Conservation (phyloP, 371 early-diverging fungal genomes). For the Funneliformis caledonium region DNA sequence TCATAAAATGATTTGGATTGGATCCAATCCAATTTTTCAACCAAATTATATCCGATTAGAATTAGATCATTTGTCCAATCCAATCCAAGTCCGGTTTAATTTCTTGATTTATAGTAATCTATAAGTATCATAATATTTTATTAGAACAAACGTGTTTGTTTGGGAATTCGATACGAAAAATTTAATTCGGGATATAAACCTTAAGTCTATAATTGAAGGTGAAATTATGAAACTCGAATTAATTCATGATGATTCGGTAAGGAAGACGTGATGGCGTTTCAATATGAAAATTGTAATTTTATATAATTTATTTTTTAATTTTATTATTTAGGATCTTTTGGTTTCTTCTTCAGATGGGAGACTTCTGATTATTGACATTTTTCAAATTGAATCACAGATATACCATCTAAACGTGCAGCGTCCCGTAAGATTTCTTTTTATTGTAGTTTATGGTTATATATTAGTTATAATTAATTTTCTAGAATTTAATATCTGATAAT, state of each 20-base stretch:
- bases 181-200: not conserved
- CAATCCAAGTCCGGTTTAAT: no score
- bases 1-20: no score
- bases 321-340: conserved; percentile 19
- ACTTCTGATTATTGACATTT: conserved; percentile 25
- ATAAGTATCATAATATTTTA: not conserved
- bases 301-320: no score
- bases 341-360: conserved; percentile 7
- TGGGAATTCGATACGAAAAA: conserved; percentile 5
- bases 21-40: no score
- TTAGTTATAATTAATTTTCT: not conserved
- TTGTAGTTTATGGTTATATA: not conserved
- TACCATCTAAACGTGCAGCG: not conserved
- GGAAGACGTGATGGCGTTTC: not conserved
- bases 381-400: not conserved
- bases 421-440: not conserved
- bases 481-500: not conserved
- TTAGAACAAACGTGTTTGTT: not conserved
- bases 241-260: conserved; percentile 22
- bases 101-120: no score
- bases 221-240: conserved; percentile 1
- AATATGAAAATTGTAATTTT: not conserved
- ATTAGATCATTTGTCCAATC: not conserved
- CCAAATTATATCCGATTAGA: no score
- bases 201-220: not conserved